Percentiles rank a stretch among this genome's conserved stretches.
These are phyloP conservation scores for Collybia mongolica DNA, from an alignment of 768 basidiomycete genomes.

Conservation along the genomic window DNA sequence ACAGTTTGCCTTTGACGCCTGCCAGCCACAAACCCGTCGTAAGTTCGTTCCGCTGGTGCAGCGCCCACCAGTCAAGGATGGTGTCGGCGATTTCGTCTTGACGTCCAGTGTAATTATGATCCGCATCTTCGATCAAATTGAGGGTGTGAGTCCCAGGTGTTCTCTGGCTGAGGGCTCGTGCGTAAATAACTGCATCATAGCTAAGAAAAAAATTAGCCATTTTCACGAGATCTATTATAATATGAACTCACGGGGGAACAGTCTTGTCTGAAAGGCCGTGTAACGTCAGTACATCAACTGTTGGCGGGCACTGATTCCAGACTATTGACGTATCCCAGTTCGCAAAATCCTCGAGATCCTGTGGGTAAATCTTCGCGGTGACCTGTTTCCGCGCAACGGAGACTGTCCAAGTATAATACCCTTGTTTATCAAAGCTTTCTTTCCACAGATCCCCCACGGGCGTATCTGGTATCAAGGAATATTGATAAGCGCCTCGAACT, in stretches of 20 bases:
- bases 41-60: conserved; percentile 42
- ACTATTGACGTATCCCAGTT: conserved; percentile 67
- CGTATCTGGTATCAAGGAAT: conserved; percentile 22
- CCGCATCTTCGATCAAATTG: conserved; percentile 68
- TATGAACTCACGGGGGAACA: conserved; percentile 62
- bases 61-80: conserved; percentile 68
- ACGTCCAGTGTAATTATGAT: conserved; percentile 75
- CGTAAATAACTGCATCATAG: conserved; percentile 72
- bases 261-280: conserved; percentile 72
- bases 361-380: conserved; percentile 49
- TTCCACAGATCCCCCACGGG: conserved; percentile 37
- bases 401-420: conserved; percentile 61
- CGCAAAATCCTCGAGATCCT: conserved; percentile 61
- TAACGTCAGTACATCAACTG: conserved; percentile 67
- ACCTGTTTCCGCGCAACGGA: conserved; percentile 65
- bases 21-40: conserved; percentile 65
- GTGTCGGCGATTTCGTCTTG: conserved; percentile 67
- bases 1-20: conserved; percentile 50
- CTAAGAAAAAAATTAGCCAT: conserved; percentile 29
- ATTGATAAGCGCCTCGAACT: conserved; percentile 8
- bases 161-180: conserved; percentile 54
- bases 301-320: conserved; percentile 63
- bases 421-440: conserved; percentile 51
- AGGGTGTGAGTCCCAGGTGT: conserved; percentile 69
- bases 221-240: neutral